Evolutionary conservation across 495 filamentous ascomycete species (phyloP), one percentile per base, ranked within the genome.

Genomic region (Glarea lozoyensis): DNA sequence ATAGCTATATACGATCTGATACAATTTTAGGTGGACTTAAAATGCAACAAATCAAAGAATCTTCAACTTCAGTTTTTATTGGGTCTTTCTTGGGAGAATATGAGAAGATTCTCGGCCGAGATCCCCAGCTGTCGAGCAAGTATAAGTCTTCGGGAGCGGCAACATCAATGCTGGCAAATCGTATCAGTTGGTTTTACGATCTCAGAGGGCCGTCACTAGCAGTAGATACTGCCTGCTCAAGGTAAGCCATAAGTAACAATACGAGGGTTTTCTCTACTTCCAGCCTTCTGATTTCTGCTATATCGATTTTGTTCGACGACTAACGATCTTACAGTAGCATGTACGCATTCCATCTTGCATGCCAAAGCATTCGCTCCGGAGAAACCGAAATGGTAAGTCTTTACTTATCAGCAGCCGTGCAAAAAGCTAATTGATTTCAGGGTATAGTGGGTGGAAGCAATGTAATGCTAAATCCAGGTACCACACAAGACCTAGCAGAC

Each of bases 291-390:
- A 68, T 75, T 51, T 60, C 74, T 42, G 60, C 69, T 25, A 72
- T 75, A 30, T 20, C 23, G 2, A 69, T 83, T 48, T 81, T 86
- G 50, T 87, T 80, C 22, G 68, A 88, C 13, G 88, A 94, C 55
- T 92, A 88, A 3, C 88, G 86, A 21, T 94, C 87, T 59, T 93
- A 86, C 1, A 88, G 84, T 7, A 86, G 81, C 40, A 52, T 76
- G 47, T 61, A 68, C 36, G 70, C 70, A 18, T 48, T 76, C 27
- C 71, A 93, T 54, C 64, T 87, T 30, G 88, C 88, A 36, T 90
- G 86, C 55, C 86, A 85, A 48, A 81, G 82, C 2, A 66, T 94
- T 17, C 81, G 82, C 63, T 65, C 70, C 17, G 69, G 68, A 3
- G 68, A 71, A 18, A 60, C 64, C 0, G 50, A 54, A 4, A 65